A percentile compares a stretch with the other conserved stretches of the same genome.
These are phyloP conservation scores for Alternaria panax DNA, from an alignment of 2,329 filamentous ascomycete genomes.

Conservation along the genomic window DNA sequence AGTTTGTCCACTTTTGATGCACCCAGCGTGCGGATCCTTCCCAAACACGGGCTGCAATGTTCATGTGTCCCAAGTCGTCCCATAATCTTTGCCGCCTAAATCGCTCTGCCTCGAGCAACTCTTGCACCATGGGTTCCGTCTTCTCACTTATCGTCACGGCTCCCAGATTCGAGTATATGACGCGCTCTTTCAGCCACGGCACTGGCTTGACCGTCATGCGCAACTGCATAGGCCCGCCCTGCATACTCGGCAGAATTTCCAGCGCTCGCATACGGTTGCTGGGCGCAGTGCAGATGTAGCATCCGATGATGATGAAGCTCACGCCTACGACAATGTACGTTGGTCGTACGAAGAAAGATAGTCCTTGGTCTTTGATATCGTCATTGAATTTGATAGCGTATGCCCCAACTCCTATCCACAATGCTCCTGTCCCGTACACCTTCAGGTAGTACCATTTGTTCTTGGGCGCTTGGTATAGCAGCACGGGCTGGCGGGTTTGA, in stretches of 20 bases:
- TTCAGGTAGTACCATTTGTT: conserved; percentile 37
- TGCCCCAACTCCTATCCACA: conserved; percentile 37
- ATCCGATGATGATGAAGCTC: conserved; percentile 38
- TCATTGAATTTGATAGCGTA: conserved; percentile 43
- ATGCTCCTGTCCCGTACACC: conserved; percentile 37
- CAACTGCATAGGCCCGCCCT: conserved; percentile 40
- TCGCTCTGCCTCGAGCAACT: conserved; percentile 42
- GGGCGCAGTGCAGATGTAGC: conserved; percentile 43
- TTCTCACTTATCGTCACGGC: conserved; percentile 43
- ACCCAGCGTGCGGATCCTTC: conserved; percentile 42
- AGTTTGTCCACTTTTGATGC: conserved; percentile 47
- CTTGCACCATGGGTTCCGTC: conserved; percentile 39
- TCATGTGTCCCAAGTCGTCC: conserved; percentile 36
- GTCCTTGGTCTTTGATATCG: conserved; percentile 39
- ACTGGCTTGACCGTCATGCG: conserved; percentile 37
- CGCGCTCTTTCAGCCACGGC: conserved; percentile 37
- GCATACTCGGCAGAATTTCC: conserved; percentile 40
- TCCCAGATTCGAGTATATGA: conserved; percentile 39
- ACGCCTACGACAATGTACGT: conserved; percentile 45
- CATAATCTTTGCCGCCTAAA: conserved; percentile 35
- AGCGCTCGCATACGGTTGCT: conserved; percentile 40
- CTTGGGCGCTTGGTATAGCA: conserved; percentile 44
- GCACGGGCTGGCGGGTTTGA: conserved; percentile 39
- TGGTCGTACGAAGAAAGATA: conserved; percentile 43
- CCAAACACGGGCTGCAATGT: conserved; percentile 33